A percentile compares a stretch with the other conserved stretches of the same genome.
These are phyloP conservation scores for Capsicum rhomboideum DNA, from an alignment of 257 asterid species.

Conservation along the genomic window DNA sequence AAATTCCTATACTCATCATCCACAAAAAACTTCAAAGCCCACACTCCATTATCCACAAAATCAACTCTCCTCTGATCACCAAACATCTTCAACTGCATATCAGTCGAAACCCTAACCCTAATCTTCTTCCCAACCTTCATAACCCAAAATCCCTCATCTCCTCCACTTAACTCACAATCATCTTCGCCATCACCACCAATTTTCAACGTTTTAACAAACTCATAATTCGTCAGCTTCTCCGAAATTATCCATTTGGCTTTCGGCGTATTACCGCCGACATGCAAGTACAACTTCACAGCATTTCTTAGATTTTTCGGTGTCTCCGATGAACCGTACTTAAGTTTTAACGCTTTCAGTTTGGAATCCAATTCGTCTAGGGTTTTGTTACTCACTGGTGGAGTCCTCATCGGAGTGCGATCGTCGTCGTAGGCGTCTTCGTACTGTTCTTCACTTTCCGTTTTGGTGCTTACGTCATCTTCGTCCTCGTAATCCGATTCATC, in stretches of 20 bases:
- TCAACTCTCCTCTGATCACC: slow-evolving; percentile 97
- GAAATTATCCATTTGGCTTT: slow-evolving; percentile 83
- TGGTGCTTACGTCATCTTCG: slow-evolving; percentile 18
- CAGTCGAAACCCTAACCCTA: slow-evolving; percentile 62
- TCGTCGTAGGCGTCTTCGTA: slow-evolving; percentile 39
- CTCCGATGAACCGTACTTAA: slow-evolving; percentile 52
- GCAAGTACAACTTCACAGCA: slow-evolving; percentile 71
- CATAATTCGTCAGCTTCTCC: slow-evolving; percentile 45
- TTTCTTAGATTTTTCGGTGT: slow-evolving; percentile 29
- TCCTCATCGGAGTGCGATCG: slow-evolving; percentile 18
- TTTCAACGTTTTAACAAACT: slow-evolving; percentile 46
- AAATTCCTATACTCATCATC: slow-evolving; percentile 77
- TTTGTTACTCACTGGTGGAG: slow-evolving; percentile 21
- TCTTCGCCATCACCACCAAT: slow-evolving; percentile 28
- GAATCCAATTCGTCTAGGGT: slow-evolving; percentile 68
- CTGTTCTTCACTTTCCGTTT: slow-evolving; percentile 34
- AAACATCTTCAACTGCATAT: slow-evolving; percentile 79
- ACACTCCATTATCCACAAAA: slow-evolving; percentile 85
- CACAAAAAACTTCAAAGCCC: slow-evolving; percentile 73
- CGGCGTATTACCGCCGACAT: slow-evolving; percentile 90
- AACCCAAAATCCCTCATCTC: slow-evolving; percentile 76
- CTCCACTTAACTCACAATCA: slow-evolving; percentile 15
- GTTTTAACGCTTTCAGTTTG: slow-evolving; percentile 55
- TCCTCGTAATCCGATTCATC: slow-evolving; percentile 70
- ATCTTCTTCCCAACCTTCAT: slow-evolving; percentile 68